Evolutionary conservation across 202 grass and related monocot genomes (phyloP).

Genomic region (Schoenoplectus tabernaemontani): DNA sequence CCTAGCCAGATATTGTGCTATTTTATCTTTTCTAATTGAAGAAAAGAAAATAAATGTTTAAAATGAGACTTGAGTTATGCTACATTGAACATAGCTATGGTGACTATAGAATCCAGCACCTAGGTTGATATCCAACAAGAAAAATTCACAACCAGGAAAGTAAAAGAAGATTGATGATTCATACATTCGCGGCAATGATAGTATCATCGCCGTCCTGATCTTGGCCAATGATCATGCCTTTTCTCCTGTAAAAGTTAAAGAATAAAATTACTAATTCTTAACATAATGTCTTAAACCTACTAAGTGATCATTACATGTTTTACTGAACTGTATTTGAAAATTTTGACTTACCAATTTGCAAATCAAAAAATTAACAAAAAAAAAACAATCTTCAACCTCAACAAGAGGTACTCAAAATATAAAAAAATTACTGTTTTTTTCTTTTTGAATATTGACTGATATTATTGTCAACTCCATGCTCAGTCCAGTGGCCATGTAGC

Average conservation of each 20-base stretch:
- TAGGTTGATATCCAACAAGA: neutral
- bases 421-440: neutral
- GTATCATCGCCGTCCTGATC: conserved; percentile 93
- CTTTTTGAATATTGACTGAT: neutral
- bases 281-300: neutral
- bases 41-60: neutral
- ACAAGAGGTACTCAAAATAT: neutral
- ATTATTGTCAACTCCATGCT: neutral
- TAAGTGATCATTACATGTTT: neutral
- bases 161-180: conserved; percentile 25
- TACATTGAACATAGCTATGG: neutral
- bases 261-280: neutral
- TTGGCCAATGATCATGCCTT: conserved; percentile 92
- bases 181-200: conserved; percentile 71
- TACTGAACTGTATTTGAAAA: neutral
- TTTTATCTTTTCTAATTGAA: neutral
- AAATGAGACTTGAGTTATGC: neutral
- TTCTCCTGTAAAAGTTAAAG: conserved; percentile 64
- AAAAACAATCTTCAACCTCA: neutral
- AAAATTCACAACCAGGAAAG: neutral
- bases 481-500: neutral
- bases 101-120: neutral
- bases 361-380: neutral
- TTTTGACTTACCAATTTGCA: neutral
- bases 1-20: neutral